Conservation (phyloP, 768 basidiomycete species). For the Russula dissimulans region DNA sequence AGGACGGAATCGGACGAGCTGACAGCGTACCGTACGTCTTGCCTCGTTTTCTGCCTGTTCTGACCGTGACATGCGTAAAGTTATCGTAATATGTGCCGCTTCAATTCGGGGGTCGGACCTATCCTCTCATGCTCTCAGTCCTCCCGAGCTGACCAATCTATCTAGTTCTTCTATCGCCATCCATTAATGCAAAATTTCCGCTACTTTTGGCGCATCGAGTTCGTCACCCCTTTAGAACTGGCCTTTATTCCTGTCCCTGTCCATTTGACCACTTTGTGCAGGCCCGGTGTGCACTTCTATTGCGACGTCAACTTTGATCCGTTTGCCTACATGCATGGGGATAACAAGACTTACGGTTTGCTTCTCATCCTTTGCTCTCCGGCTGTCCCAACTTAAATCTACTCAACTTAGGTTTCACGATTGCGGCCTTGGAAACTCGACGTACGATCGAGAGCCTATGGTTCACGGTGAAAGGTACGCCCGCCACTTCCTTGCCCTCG, state of each 20-base stretch:
- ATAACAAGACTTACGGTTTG: constrained; percentile 75
- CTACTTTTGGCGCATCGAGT: constrained; percentile 92
- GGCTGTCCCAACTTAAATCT: background rate
- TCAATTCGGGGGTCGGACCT: constrained; percentile 36
- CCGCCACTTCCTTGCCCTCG: no score
- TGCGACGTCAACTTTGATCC: constrained; percentile 61
- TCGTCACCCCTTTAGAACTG: constrained; percentile 23
- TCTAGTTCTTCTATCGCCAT: constrained; percentile 76
- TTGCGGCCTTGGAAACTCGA: constrained; percentile 69
- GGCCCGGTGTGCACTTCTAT: constrained; percentile 71
- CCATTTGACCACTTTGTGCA: constrained; percentile 21
- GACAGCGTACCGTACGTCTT: constrained; percentile 14
- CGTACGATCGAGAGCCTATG: constrained; percentile 78
- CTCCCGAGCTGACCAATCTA: background rate
- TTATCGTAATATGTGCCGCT: constrained; percentile 48
- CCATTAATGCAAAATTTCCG: constrained; percentile 64
- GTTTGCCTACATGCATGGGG: constrained; percentile 70
- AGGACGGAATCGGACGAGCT: constrained; percentile 3
- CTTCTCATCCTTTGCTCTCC: background rate
- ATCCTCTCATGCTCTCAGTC: background rate
- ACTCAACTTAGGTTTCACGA: constrained; percentile 56
- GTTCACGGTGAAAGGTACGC: constrained; percentile 56
- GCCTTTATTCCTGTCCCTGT: background rate
- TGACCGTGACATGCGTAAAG: constrained; percentile 19
- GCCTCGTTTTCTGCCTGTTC: constrained; percentile 37